phyloP scores from a whole-genome alignment of 345 rosid species.

The Salix brachista region DNA sequence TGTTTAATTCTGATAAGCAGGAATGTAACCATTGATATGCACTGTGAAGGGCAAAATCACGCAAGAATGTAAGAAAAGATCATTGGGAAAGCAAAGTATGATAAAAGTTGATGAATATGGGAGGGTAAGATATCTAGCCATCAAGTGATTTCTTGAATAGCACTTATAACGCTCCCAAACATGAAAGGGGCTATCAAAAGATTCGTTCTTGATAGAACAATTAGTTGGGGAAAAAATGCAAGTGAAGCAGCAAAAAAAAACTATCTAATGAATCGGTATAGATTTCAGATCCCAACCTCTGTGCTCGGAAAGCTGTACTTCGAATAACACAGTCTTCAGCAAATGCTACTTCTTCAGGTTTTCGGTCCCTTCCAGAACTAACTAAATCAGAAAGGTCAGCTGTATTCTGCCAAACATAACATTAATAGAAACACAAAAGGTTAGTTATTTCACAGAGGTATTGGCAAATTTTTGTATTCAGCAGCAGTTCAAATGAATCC shows the following conservation, averaged over 20 bases:
- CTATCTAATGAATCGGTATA: neutral
- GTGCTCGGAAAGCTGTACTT: slow-evolving; percentile 79
- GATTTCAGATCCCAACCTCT: slow-evolving; percentile 51
- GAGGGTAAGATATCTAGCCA: neutral
- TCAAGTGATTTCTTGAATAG: neutral
- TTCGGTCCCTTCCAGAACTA: slow-evolving; percentile 93
- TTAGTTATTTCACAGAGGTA: slow-evolving; percentile 10
- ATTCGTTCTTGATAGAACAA: neutral
- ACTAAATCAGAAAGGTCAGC: slow-evolving; percentile 94
- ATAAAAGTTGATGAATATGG: neutral
- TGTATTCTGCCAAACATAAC: slow-evolving; percentile 63
- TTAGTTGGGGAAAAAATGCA: neutral
- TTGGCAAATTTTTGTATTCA: neutral
- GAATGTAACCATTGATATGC: neutral
- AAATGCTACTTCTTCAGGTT: slow-evolving; percentile 82
- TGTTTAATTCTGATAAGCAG: neutral
- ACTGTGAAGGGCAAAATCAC: neutral
- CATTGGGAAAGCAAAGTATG: neutral
- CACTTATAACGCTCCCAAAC: neutral
- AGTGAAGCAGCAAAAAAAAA: neutral
- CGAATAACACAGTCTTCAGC: slow-evolving; percentile 67
- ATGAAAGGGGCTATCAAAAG: neutral
- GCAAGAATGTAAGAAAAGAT: neutral
- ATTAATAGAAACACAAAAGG: slow-evolving; percentile 1
- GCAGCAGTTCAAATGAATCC: neutral